Percentiles rank a stretch among this genome's conserved stretches.
Evolutionary conservation across 305 asterid species (phyloP).

Genomic region (Striga hermonthica): DNA sequence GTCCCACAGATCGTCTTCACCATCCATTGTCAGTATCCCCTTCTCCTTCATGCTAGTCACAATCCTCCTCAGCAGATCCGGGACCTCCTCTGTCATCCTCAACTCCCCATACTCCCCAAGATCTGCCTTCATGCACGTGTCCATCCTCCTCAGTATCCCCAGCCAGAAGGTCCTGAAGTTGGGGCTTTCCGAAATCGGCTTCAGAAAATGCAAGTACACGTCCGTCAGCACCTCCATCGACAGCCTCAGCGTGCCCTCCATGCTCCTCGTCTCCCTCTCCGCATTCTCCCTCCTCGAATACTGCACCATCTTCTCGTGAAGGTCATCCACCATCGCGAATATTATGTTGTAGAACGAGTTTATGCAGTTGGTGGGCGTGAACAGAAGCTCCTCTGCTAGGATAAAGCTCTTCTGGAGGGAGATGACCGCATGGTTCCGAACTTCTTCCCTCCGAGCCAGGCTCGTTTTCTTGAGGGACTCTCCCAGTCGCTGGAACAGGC

Average conservation of each 20-base stretch:
- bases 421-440: constrained; percentile 70
- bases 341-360: constrained; percentile 66
- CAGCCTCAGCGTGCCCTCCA: constrained; percentile 77
- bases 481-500: constrained; percentile 67
- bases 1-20: constrained; percentile 80
- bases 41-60: constrained; percentile 65
- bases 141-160: constrained; percentile 79
- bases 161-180: constrained; percentile 76
- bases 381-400: constrained; percentile 67
- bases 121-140: constrained; percentile 80
- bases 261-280: constrained; percentile 81
- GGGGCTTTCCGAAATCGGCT: constrained; percentile 68
- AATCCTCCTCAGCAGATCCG: constrained; percentile 56
- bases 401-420: constrained; percentile 69
- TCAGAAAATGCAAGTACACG: constrained; percentile 58
- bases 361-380: constrained; percentile 60
- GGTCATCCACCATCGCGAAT: constrained; percentile 82
- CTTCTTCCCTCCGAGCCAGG: constrained; percentile 84
- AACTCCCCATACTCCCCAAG: constrained; percentile 73
- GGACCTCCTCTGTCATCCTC: constrained; percentile 51
- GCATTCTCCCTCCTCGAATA: constrained; percentile 81
- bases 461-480: constrained; percentile 81
- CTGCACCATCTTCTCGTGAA: constrained; percentile 85
- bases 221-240: constrained; percentile 71
- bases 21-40: constrained; percentile 47